Conservation (phyloP, 768 basidiomycete species). For the Panaeolus papilionaceus region DNA sequence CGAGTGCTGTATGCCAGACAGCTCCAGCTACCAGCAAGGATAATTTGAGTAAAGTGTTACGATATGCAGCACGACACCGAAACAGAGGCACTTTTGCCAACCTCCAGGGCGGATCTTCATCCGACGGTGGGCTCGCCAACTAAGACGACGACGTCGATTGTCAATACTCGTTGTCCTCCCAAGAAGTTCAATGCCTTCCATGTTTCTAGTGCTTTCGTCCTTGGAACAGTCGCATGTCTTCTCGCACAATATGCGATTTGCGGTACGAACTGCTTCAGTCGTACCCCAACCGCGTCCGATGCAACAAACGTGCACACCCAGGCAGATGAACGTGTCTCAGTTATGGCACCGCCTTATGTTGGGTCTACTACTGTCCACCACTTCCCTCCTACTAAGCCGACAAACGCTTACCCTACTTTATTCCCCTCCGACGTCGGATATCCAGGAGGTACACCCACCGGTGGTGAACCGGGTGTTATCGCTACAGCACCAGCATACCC, state of each 20-base stretch:
- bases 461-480: slow-evolving; percentile 76
- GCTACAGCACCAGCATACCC: slow-evolving; percentile 83
- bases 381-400: slow-evolving; percentile 77
- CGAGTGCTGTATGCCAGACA: neutral
- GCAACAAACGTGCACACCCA: slow-evolving; percentile 10
- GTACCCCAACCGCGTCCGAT: slow-evolving; percentile 18
- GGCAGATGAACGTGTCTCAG: slow-evolving; percentile 31
- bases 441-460: slow-evolving; percentile 79
- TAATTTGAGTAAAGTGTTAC: neutral
- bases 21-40: neutral
- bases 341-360: slow-evolving; percentile 67
- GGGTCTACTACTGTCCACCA: slow-evolving; percentile 74
- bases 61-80: slow-evolving; percentile 26
- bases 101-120: slow-evolving; percentile 25
- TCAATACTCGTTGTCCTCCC: slow-evolving; percentile 27
- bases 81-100: slow-evolving; percentile 37
- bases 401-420: slow-evolving; percentile 71
- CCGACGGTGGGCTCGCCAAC: slow-evolving; percentile 21
- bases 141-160: slow-evolving; percentile 19
- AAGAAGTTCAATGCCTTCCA: slow-evolving; percentile 43
- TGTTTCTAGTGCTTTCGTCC: slow-evolving; percentile 55
- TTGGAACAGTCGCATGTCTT: slow-evolving; percentile 58
- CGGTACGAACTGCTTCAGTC: slow-evolving; percentile 45
- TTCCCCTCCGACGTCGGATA: slow-evolving; percentile 85
- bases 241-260: slow-evolving; percentile 56